phyloP scores from a whole-genome alignment of 225 moss, liverwort and hornwort genomes.

The Marchantia paleacea region DNA sequence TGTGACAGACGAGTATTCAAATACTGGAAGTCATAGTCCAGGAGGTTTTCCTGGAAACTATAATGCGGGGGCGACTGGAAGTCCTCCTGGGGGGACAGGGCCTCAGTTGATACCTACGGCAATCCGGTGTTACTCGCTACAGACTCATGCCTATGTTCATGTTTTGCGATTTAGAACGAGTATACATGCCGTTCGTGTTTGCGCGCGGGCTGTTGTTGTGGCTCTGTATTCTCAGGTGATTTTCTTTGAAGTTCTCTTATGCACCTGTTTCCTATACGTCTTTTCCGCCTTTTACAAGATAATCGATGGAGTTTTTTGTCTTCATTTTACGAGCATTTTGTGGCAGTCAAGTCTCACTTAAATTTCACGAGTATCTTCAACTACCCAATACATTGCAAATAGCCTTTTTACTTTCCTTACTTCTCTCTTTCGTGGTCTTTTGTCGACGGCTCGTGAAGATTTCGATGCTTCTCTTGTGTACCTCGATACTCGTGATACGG shows the following conservation, averaged over 20 bases:
- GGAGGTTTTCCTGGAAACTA: conserved; percentile 63
- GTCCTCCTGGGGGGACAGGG: conserved; percentile 37
- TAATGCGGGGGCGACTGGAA: conserved; percentile 47
- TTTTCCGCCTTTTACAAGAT: too few species aligned
- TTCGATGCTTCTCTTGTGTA: too few species aligned
- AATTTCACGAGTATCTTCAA: too few species aligned
- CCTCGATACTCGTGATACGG: too few species aligned
- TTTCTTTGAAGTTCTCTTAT: not conserved
- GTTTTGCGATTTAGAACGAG: conserved; percentile 76
- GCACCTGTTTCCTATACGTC: too few species aligned
- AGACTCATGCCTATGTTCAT: conserved; percentile 85
- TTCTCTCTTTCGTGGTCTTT: too few species aligned
- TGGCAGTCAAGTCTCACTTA: too few species aligned
- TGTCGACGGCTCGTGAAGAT: too few species aligned
- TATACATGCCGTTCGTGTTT: conserved; percentile 91
- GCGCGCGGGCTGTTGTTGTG: conserved; percentile 85
- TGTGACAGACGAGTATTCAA: conserved; percentile 68
- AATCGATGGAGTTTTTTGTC: too few species aligned
- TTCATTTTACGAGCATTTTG: too few species aligned
- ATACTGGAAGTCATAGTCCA: conserved; percentile 55
- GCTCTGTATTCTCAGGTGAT: conserved; percentile 83
- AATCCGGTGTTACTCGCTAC: conserved; percentile 87
- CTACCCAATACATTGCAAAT: too few species aligned
- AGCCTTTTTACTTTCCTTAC: too few species aligned
- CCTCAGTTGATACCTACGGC: conserved; percentile 72